A percentile compares a stretch with the other conserved stretches of the same genome.
Conservation (phyloP, 176 grass and related monocot species). For the Bolboschoenus planiculmis region DNA sequence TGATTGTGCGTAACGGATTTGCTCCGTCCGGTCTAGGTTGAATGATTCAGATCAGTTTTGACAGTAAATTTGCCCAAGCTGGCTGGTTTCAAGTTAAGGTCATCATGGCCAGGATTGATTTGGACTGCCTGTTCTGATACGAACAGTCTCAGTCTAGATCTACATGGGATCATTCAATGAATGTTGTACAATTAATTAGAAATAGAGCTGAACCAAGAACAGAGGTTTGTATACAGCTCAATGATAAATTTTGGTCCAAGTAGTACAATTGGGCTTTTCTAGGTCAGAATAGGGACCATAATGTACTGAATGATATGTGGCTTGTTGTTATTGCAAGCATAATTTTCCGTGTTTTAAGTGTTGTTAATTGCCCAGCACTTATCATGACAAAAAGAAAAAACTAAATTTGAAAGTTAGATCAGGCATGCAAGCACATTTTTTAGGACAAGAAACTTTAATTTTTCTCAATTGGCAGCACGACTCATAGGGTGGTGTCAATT, state of each 20-base stretch:
- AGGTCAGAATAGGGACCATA: neutral
- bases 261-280: neutral
- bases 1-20: neutral
- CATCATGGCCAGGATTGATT: neutral
- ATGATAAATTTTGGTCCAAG: neutral
- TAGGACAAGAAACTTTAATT: neutral
- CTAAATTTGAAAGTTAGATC: neutral
- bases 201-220: neutral
- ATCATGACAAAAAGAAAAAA: neutral
- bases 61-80: neutral
- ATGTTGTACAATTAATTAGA: neutral
- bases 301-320: neutral
- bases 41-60: neutral
- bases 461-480: neutral
- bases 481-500: too few relatives aligned
- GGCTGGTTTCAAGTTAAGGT: neutral
- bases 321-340: neutral
- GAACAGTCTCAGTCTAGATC: neutral
- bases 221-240: conserved; percentile 2
- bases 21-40: neutral
- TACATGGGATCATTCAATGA: neutral
- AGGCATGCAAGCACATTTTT: neutral
- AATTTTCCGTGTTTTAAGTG: neutral
- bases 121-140: neutral
- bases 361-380: neutral